Evolutionary conservation across 192 early-diverging fungal species (phyloP).

Genomic region (Podochytrium sp.): DNA sequence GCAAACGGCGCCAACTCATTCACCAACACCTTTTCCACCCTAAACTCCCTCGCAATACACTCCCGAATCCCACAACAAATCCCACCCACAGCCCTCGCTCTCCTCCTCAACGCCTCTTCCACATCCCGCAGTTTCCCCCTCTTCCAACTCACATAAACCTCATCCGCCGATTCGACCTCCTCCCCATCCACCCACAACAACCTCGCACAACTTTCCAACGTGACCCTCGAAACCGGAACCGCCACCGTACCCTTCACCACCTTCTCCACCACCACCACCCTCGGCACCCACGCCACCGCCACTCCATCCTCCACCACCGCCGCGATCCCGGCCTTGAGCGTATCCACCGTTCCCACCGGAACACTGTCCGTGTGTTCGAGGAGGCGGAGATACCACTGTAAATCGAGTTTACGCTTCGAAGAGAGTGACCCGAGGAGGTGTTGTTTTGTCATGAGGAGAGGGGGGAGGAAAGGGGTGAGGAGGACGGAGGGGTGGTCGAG

Average conservation of each 20-base stretch:
- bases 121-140: neutral
- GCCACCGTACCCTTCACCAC: constrained; percentile 17
- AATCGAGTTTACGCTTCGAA: constrained; percentile 2
- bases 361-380: constrained; percentile 9
- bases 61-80: neutral
- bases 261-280: constrained; percentile 18
- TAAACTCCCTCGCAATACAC: neutral
- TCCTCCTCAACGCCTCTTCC: neutral
- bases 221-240: constrained; percentile 30
- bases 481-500: constrained; percentile 34
- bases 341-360: constrained; percentile 20
- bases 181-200: neutral
- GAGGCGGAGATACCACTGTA: constrained; percentile 31
- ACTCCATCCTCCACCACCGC: neutral
- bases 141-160: constrained; percentile 25
- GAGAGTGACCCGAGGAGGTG: neutral
- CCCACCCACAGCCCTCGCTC: neutral
- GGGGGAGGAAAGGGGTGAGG: constrained; percentile 33
- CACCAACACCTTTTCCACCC: constrained; percentile 18
- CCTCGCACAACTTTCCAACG: constrained; percentile 1
- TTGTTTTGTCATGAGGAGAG: constrained; percentile 16
- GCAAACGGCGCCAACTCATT: constrained; percentile 29
- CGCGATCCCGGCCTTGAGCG: constrained; percentile 18
- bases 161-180: neutral
- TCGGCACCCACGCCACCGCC: constrained; percentile 24